Evolutionary conservation across 495 filamentous ascomycete species (phyloP).

Genomic region (Xeromyces bisporus): DNA sequence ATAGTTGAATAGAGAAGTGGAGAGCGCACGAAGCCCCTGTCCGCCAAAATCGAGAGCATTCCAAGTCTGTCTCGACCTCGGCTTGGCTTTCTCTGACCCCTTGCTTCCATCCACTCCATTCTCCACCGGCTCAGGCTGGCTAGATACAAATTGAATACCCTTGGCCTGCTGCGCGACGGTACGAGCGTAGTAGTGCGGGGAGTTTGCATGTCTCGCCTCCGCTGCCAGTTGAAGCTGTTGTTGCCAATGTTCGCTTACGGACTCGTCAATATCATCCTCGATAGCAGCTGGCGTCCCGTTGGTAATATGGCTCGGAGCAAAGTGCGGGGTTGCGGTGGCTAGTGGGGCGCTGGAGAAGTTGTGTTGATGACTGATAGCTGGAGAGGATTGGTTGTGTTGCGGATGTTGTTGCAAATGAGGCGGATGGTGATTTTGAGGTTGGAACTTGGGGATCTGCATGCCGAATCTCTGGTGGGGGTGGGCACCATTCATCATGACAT

Average conservation of each 20-base stretch:
- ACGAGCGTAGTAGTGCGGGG: constrained; percentile 50
- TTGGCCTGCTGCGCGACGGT: constrained; percentile 39
- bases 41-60: constrained; percentile 81
- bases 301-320: constrained; percentile 52
- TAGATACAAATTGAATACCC: constrained; percentile 38
- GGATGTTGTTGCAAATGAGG: constrained; percentile 59
- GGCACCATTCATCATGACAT: constrained; percentile 56
- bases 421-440: constrained; percentile 52
- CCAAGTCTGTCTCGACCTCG: constrained; percentile 65
- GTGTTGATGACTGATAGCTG: constrained; percentile 59
- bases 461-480: constrained; percentile 43
- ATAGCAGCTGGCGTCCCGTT: constrained; percentile 50
- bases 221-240: constrained; percentile 67
- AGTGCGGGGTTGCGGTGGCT: constrained; percentile 56
- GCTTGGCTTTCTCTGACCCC: constrained; percentile 36
- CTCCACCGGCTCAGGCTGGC: constrained; percentile 45
- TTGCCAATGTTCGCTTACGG: constrained; percentile 71
- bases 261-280: constrained; percentile 39
- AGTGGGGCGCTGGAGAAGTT: constrained; percentile 61
- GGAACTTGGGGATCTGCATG: constrained; percentile 54
- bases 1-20: constrained; percentile 67
- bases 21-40: constrained; percentile 71
- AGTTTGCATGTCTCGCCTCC: constrained; percentile 46
- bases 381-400: constrained; percentile 55
- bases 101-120: constrained; percentile 43